phyloP scores from a whole-genome alignment of 352 stramenopile genomes.

The Phytophthora boehmeriae region DNA sequence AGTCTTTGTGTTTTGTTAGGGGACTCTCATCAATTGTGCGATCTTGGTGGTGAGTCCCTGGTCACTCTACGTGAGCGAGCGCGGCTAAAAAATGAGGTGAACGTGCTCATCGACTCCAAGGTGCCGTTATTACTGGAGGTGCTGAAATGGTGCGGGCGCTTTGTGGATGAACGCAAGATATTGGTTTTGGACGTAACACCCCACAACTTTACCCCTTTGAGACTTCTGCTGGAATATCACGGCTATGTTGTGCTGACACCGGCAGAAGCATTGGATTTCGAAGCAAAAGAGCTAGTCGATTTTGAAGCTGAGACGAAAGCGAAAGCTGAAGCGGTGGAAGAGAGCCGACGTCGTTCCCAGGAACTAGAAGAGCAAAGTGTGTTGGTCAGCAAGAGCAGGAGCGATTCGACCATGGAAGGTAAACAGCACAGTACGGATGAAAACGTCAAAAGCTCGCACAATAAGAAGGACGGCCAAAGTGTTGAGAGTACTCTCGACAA shows the following conservation, averaged over 20 bases:
- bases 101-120: conserved; percentile 75
- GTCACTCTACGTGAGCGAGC: conserved; percentile 58
- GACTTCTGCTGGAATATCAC: conserved; percentile 46
- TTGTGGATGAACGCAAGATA: conserved; percentile 58
- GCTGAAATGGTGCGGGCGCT: conserved; percentile 60
- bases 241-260: conserved; percentile 58
- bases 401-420: background rate
- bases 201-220: conserved; percentile 51
- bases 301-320: conserved; percentile 26
- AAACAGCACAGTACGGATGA: background rate
- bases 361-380: conserved; percentile 27
- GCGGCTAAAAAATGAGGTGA: conserved; percentile 62
- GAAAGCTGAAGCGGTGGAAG: conserved; percentile 30
- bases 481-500: background rate
- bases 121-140: conserved; percentile 56
- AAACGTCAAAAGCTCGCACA: background rate
- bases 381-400: conserved; percentile 3
- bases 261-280: conserved; percentile 42
- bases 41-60: conserved; percentile 53
- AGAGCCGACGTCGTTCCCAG: conserved; percentile 20
- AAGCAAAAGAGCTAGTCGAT: conserved; percentile 26
- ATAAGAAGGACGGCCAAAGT: background rate
- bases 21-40: conserved; percentile 56
- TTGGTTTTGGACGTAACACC: conserved; percentile 65
- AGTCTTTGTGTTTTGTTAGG: conserved; percentile 64